Base-by-base conservation (phyloP, 345 rosid species). In the Corchorus olitorius region DNA sequence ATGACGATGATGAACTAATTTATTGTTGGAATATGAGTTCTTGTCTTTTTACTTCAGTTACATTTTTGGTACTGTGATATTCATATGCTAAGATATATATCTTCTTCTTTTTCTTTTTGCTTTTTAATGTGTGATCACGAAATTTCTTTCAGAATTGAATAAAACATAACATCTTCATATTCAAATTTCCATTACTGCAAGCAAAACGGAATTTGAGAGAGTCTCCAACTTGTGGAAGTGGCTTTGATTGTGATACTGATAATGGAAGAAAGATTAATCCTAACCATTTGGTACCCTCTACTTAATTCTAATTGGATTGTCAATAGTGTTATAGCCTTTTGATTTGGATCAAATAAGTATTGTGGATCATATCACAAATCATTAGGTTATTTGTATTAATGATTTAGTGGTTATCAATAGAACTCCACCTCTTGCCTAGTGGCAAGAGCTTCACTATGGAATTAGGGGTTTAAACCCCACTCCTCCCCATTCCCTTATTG, bases 191-290 rank as follows among this genome's bases (percentile, higher is more conserved):
- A 27, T 27, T 27, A 27, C 27, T 27, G 27, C 27, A 27, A 27
- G 27, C 27, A 27, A 27, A 27, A 27, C 1, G 27, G 27, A 27
- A 76, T 49, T 85, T 86, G n/a, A n/a, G 45, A 4, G 89, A 84
- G 75, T 71, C 72, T 37, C 85, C 87, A 5, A 64, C 83, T 9
- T 86, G 90, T 56, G 89, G 89, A 43, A 86, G 90, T 48, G 89
- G 90, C 20, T 87, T 87, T 46, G 87, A 80, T 39, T 89, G 89
- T 62, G 76, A 64, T 14, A 74, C 52, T 48, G 76, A 3, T 1
- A 37, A 15, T 33, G 60, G 45, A 17, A 75, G 70, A 67, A 54
- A 49, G 70, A n/a, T 17, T 15, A 70, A 58, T 37, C 35, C 71
- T 11, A 27, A 56, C 64, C 60, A n/a, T 55, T 37, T 12, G 3